Percentiles rank a stretch among this genome's conserved stretches.
Conservation (phyloP, 2,329 filamentous ascomycete species). For the Myriangium duriaei region DNA sequence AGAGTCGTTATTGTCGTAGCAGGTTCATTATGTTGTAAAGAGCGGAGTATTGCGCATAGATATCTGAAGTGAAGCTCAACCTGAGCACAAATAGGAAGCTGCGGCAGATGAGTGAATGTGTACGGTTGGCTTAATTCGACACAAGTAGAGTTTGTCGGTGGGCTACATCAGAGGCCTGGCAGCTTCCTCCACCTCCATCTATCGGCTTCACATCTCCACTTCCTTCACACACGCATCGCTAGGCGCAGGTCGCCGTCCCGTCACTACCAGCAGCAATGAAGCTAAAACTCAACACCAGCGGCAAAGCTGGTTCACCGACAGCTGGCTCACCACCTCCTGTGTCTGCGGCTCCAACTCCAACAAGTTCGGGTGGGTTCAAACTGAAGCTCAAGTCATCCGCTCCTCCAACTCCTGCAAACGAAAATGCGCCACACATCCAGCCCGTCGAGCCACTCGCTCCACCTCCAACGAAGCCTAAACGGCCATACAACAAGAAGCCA, state of each 20-base stretch:
- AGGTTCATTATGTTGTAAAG: neutral
- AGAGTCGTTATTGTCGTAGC: conserved; percentile 1
- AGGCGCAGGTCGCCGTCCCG: conserved; percentile 2
- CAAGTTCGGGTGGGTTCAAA: conserved; percentile 20
- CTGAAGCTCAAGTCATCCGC: conserved; percentile 25
- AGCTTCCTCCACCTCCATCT: neutral
- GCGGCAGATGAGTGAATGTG: too few relatives aligned
- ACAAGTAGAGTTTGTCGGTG: too few relatives aligned
- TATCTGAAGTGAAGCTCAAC: too few relatives aligned
- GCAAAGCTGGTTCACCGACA: conserved; percentile 10
- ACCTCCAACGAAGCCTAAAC: conserved; percentile 19
- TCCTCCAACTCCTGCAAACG: conserved; percentile 17
- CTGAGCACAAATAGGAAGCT: too few relatives aligned
- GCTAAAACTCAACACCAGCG: conserved; percentile 14
- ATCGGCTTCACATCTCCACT: neutral
- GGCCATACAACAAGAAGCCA: conserved; percentile 21
- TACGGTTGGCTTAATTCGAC: too few relatives aligned
- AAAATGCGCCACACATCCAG: conserved; percentile 19
- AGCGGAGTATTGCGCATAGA: too few relatives aligned
- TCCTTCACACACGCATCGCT: neutral
- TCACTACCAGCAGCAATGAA: conserved; percentile 10
- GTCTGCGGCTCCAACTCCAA: conserved; percentile 15
- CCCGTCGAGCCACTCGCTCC: conserved; percentile 18
- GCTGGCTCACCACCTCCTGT: conserved; percentile 9
- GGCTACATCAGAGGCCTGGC: neutral